A percentile compares a stretch with the other conserved stretches of the same genome.
Evolutionary conservation across 805 yeast species (phyloP).

Genomic region (Hemisphaericaspora nanyangensis): DNA sequence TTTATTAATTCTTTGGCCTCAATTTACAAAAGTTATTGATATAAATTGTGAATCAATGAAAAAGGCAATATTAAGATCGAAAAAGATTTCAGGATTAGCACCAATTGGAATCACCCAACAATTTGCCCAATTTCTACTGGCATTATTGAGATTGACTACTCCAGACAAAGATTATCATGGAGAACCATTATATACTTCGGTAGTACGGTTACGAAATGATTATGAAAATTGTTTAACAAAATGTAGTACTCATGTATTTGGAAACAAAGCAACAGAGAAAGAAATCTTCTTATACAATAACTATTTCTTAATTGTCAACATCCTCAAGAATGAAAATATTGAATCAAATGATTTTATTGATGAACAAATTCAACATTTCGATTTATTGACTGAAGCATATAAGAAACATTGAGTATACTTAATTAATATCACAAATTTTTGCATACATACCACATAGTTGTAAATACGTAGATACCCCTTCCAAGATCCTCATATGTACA

Average conservation of each 20-base stretch:
- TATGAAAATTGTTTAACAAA: slow-evolving; percentile 78
- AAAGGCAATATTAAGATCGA: slow-evolving; percentile 37
- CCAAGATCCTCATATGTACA: slow-evolving; percentile 86
- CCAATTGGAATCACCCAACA: slow-evolving; percentile 68
- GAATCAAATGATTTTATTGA: slow-evolving; percentile 20
- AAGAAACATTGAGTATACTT: slow-evolving; percentile 13
- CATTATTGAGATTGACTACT: slow-evolving; percentile 55
- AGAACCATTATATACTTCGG: slow-evolving; percentile 73
- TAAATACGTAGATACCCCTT: slow-evolving; percentile 85
- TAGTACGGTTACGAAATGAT: slow-evolving; percentile 69
- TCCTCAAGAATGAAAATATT: slow-evolving; percentile 40
- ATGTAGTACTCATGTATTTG: slow-evolving; percentile 45
- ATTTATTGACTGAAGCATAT: slow-evolving; percentile 38
- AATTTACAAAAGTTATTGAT: slow-evolving; percentile 73
- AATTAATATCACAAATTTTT: slow-evolving; percentile 34
- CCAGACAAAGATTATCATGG: slow-evolving; percentile 26
- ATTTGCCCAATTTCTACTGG: slow-evolving; percentile 68
- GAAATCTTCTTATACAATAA: slow-evolving; percentile 76
- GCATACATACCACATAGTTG: slow-evolving; percentile 85
- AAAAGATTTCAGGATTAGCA: slow-evolving; percentile 28
- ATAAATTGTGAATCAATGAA: slow-evolving; percentile 71
- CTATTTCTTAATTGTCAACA: slow-evolving; percentile 59
- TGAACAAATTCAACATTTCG: slow-evolving; percentile 38
- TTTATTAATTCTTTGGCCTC: slow-evolving; percentile 78
- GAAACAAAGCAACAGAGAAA: slow-evolving; percentile 40